Conservation (phyloP, 345 rosid species). For the Pistacia integerrima region DNA sequence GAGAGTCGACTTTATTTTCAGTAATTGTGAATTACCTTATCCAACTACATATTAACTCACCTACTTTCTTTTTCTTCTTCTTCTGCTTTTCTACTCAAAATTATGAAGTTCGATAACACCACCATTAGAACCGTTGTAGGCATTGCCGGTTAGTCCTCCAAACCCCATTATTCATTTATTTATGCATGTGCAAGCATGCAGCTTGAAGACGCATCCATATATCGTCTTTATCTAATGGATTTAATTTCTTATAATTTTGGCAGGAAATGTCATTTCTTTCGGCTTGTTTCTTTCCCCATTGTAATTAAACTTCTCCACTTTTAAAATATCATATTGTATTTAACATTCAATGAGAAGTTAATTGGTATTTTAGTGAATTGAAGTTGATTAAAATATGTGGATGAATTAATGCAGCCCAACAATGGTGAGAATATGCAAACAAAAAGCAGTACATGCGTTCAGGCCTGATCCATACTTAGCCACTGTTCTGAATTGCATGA, state of each 20-base stretch:
- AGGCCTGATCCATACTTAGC: conserved; percentile 79
- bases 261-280: conserved; percentile 78
- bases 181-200: not conserved
- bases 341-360: too few species aligned
- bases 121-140: conserved; percentile 52
- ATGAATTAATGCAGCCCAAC: conserved; percentile 55
- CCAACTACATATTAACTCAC: too few species aligned
- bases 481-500: conserved; percentile 61
- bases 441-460: conserved; percentile 52
- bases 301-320: conserved; percentile 34
- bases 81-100: not conserved
- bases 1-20: not conserved
- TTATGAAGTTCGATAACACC: conserved; percentile 27
- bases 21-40: too few species aligned
- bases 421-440: conserved; percentile 46
- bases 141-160: conserved; percentile 50
- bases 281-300: conserved; percentile 68
- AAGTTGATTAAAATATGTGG: not conserved
- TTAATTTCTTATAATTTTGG: not conserved
- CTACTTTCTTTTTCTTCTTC: not conserved
- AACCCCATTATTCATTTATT: not conserved
- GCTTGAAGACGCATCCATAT: too few species aligned
- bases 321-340: not conserved
- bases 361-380: not conserved
- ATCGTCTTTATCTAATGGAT: too few species aligned